Evolutionary conservation across 495 filamentous ascomycete species (phyloP).

Genomic region (Penicillium salamii): DNA sequence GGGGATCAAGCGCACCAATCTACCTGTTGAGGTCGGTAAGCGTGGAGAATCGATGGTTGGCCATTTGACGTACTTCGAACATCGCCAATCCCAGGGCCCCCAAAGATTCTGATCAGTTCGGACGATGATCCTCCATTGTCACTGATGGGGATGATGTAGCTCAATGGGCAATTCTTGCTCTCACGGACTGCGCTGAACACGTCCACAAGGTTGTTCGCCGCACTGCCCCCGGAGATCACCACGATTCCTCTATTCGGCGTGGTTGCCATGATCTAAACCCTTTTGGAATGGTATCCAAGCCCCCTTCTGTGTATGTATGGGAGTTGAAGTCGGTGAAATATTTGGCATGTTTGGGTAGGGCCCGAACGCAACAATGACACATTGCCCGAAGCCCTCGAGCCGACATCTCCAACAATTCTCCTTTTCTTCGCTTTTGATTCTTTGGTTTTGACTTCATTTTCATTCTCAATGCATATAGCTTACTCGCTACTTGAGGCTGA

Average conservation of each 20-base stretch:
- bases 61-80: conserved; percentile 66
- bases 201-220: conserved; percentile 90
- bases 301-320: not conserved
- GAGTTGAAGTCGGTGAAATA: not conserved
- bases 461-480: no score
- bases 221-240: conserved; percentile 85
- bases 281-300: not conserved
- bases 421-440: no score
- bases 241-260: conserved; percentile 59
- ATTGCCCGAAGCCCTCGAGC: not conserved
- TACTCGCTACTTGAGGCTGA: no score
- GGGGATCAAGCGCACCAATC: conserved; percentile 88
- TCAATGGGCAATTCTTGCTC: conserved; percentile 66
- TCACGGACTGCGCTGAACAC: conserved; percentile 76
- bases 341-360: not conserved
- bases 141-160: conserved; percentile 88
- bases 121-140: conserved; percentile 94
- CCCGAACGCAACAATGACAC: not conserved
- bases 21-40: conserved; percentile 49
- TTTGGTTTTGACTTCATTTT: no score
- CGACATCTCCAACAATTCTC: no score
- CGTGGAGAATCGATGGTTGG: not conserved
- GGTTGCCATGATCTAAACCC: conserved; percentile 4
- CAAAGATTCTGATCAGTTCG: conserved; percentile 88
- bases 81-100: conserved; percentile 90